These are phyloP conservation scores for Sabuloglossum arenarium DNA, from an alignment of 495 filamentous ascomycete genomes.

Conservation along the genomic window DNA sequence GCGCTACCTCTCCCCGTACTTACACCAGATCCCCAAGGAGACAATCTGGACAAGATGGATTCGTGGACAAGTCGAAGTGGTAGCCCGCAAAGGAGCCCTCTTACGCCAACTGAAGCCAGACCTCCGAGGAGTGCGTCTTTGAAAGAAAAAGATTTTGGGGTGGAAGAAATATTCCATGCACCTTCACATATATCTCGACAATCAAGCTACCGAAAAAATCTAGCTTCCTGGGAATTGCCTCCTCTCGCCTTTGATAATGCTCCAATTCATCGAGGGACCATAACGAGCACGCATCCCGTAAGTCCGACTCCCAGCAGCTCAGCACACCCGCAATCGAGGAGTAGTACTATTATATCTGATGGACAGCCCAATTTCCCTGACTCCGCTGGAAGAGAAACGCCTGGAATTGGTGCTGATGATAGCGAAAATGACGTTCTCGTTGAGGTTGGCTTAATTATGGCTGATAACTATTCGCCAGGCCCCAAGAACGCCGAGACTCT, in stretches of 20 bases:
- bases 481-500: not conserved
- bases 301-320: not conserved
- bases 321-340: not conserved
- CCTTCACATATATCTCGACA: constrained; percentile 14
- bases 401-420: not conserved
- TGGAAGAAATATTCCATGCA: constrained; percentile 14
- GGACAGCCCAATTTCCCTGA: not conserved
- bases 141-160: constrained; percentile 11
- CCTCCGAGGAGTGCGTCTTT: constrained; percentile 11
- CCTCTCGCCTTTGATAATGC: constrained; percentile 20
- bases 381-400: not conserved
- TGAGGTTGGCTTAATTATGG: not conserved
- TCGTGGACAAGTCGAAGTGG: constrained; percentile 10
- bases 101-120: constrained; percentile 11
- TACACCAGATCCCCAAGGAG: constrained; percentile 7
- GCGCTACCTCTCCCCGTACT: not conserved
- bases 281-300: not conserved
- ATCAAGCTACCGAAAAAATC: constrained; percentile 25
- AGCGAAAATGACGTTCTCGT: not conserved
- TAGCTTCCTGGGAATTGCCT: constrained; percentile 32
- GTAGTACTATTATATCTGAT: not conserved
- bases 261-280: constrained; percentile 10
- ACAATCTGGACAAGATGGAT: constrained; percentile 11
- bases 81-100: constrained; percentile 10
- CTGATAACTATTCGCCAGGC: not conserved